These are phyloP conservation scores for Fusarium graminum DNA, from an alignment of 2,329 filamentous ascomycete genomes.

Conservation along the genomic window DNA sequence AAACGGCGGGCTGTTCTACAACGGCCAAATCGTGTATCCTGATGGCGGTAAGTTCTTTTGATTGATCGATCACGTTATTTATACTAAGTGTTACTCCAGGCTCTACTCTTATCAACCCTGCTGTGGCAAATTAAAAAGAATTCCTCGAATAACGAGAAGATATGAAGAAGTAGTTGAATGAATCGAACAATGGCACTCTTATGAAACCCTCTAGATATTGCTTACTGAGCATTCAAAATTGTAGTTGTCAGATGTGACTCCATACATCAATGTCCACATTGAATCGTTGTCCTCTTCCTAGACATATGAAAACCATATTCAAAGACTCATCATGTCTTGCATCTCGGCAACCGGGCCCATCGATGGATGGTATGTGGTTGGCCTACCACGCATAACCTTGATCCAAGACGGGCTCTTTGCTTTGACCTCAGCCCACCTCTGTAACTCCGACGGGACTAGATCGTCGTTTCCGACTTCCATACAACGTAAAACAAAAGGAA, in stretches of 20 bases:
- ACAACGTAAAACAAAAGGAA: slow-evolving; percentile 25
- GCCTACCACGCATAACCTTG: slow-evolving; percentile 28
- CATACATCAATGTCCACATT: too few species aligned
- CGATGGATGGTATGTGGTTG: slow-evolving; percentile 26
- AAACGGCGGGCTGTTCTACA: slow-evolving; percentile 19
- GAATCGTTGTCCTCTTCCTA: too few species aligned
- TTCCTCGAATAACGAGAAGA: background rate
- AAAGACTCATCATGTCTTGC: slow-evolving; percentile 31
- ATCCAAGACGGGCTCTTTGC: slow-evolving; percentile 20
- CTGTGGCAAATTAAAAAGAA: background rate
- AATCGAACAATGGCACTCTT: too few species aligned
- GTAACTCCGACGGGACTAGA: slow-evolving; percentile 27
- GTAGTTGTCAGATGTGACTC: too few species aligned
- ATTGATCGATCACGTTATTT: rapidly evolving
- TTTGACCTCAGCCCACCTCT: slow-evolving; percentile 17
- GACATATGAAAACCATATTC: background rate
- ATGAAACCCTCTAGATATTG: too few species aligned
- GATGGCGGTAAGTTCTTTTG: slow-evolving; percentile 1
- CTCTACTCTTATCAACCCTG: background rate
- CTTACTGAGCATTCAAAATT: too few species aligned
- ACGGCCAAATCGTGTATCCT: slow-evolving; percentile 12
- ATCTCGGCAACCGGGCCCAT: slow-evolving; percentile 32
- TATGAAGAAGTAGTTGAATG: too few species aligned
- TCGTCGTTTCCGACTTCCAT: slow-evolving; percentile 23
- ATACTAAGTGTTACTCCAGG: background rate